Base-by-base conservation (phyloP, 495 filamentous ascomycete species). In the Penicillium steckii region DNA sequence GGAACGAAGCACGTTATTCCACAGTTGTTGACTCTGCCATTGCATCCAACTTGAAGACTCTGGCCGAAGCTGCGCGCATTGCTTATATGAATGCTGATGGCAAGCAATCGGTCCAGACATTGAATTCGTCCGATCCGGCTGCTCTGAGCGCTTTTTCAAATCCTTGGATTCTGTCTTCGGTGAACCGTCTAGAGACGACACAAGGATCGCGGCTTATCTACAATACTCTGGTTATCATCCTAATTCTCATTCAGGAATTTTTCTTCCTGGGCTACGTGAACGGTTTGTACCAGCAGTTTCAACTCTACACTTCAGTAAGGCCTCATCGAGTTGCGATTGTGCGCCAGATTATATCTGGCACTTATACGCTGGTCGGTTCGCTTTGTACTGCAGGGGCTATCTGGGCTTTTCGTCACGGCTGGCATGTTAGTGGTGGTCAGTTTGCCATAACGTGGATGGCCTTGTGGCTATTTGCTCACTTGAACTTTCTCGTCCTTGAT, bases 1-100 rank as follows among this genome's bases (percentile, higher is more conserved):
- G 78, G 77, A 80, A 81, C 46, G 70, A 79, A 62, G 77, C 71
- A 3, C 70, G 71, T 1, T 82, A 80, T 51, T 59, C 79, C 0
- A 57, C 72, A 1, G 56, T 71, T n/a, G 54, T 69, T 9, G 78
- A 80, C 53, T 51, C 67, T 0, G 40, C 49, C 25, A 52, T 80
- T 35, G 30, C 50, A 3, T 40, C 7, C 12, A 68, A 48, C 44
- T 44, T 78, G 17, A 46, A 57, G 44, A 54, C 52, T 0, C 61
- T 80, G 0, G 61, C 71, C 1, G 43, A 64, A 15, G 50, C 68
- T 13, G 74, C 77, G 1, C 64, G 68, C 1, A 49, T 68, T 5
- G 61, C 51, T 0, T 81, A 75, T 53, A 59, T 49, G 2, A 32
- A 58, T 12, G 12, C 42, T 10, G 71, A 71, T 49, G 72, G 68